Evolutionary conservation across 2,329 filamentous ascomycete genomes (phyloP).

Genomic region (Monosporascus sp.): DNA sequence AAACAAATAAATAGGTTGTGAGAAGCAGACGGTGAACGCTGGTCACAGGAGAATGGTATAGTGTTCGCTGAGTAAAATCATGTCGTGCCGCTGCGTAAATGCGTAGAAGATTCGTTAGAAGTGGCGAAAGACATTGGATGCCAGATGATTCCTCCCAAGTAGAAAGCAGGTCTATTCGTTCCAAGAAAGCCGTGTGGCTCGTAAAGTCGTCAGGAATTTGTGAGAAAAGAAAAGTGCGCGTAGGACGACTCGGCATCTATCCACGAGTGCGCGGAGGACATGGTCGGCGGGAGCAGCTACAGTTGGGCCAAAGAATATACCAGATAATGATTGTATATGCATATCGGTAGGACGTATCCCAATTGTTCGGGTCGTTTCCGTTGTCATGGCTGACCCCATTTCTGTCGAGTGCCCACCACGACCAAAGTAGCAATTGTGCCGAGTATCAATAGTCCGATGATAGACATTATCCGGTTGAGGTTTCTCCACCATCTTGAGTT

Average conservation of each 20-base stretch:
- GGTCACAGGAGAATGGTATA: no score
- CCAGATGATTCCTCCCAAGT: neutral
- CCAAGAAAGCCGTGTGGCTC: conserved; percentile 1
- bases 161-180: neutral
- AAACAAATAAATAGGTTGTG: neutral
- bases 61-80: neutral
- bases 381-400: conserved; percentile 33
- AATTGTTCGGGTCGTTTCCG: neutral
- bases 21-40: no score
- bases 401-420: conserved; percentile 46
- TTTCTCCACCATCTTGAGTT: conserved; percentile 56
- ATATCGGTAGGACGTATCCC: no score
- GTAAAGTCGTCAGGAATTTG: conserved; percentile 7
- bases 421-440: conserved; percentile 46
- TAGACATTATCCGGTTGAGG: conserved; percentile 53
- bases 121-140: neutral
- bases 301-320: no score
- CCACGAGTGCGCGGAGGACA: no score
- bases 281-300: no score
- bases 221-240: conserved; percentile 1
- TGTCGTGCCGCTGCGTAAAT: neutral
- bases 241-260: no score
- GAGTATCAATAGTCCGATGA: conserved; percentile 50
- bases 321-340: no score
- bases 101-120: neutral